A percentile compares a stretch with the other conserved stretches of the same genome.
Evolutionary conservation across 2,329 filamentous ascomycete genomes (phyloP).

Genomic region (Cordyceps javanica): DNA sequence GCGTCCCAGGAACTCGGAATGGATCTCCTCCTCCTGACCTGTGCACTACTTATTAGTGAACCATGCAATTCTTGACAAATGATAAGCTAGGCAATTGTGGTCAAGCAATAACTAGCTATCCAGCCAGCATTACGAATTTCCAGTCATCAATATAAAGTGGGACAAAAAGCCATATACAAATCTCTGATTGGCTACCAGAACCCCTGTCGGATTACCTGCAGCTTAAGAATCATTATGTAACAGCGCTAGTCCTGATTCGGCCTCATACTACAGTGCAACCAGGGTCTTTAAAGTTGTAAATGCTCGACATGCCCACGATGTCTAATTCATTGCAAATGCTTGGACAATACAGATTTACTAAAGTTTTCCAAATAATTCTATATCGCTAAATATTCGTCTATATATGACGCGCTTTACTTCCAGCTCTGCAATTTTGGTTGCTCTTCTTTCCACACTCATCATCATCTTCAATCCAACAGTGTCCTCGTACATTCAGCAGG

Average conservation of each 20-base stretch:
- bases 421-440: conserved; percentile 29
- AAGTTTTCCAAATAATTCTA: conserved; percentile 16
- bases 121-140: conserved; percentile 3
- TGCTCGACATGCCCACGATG: conserved; percentile 3
- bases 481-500: conserved; percentile 19
- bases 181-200: not conserved
- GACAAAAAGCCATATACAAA: too few relatives aligned
- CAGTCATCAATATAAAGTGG: conserved; percentile 5
- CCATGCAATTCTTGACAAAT: too few relatives aligned
- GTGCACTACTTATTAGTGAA: too few relatives aligned
- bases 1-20: too few relatives aligned
- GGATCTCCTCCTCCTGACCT: too few relatives aligned
- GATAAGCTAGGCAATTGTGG: too few relatives aligned
- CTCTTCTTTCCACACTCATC: conserved; percentile 32
- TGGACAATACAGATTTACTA: conserved; percentile 8
- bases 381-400: conserved; percentile 17
- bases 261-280: not conserved
- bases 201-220: not conserved
- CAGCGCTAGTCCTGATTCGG: not conserved
- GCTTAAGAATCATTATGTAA: conserved; percentile 13
- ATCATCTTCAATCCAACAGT: conserved; percentile 22
- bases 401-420: conserved; percentile 34
- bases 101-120: too few relatives aligned
- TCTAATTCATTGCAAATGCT: conserved; percentile 17
- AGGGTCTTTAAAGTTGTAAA: not conserved